These are phyloP conservation scores for Aureobasidium melanogenum DNA, from an alignment of 2,329 filamentous ascomycete genomes.

Conservation along the genomic window DNA sequence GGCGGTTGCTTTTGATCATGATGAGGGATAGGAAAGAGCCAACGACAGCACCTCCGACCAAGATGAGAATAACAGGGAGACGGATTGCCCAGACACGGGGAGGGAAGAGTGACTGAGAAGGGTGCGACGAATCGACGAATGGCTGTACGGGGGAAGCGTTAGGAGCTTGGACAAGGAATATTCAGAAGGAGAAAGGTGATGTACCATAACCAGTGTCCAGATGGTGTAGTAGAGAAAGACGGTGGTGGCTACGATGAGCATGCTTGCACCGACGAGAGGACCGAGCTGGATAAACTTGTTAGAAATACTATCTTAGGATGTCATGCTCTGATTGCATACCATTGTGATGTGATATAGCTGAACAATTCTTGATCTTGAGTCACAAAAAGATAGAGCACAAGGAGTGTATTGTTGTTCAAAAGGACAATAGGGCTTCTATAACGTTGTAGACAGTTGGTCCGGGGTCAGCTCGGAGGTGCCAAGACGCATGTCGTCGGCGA, in stretches of 20 bases:
- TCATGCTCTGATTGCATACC: neutral
- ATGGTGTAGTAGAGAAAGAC: constrained; percentile 90
- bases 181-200: constrained; percentile 16
- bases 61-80: constrained; percentile 91
- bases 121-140: constrained; percentile 92
- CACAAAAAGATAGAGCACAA: neutral
- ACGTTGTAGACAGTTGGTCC: neutral
- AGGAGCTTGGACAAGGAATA: neutral
- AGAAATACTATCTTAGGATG: neutral
- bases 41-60: constrained; percentile 85
- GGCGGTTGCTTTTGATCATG: constrained; percentile 98
- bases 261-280: constrained; percentile 69
- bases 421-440: neutral
- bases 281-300: constrained; percentile 58
- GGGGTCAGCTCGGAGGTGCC: constrained; percentile 4
- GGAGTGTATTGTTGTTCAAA: neutral
- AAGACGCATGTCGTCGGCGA: neutral
- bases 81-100: constrained; percentile 98
- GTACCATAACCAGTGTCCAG: constrained; percentile 96
- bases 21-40: constrained; percentile 93
- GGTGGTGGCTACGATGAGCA: constrained; percentile 64
- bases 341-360: constrained; percentile 3
- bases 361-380: neutral
- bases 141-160: constrained; percentile 49
- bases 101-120: constrained; percentile 89